Conservation (phyloP, 305 asterid genomes). For the Andrographis paniculata region DNA sequence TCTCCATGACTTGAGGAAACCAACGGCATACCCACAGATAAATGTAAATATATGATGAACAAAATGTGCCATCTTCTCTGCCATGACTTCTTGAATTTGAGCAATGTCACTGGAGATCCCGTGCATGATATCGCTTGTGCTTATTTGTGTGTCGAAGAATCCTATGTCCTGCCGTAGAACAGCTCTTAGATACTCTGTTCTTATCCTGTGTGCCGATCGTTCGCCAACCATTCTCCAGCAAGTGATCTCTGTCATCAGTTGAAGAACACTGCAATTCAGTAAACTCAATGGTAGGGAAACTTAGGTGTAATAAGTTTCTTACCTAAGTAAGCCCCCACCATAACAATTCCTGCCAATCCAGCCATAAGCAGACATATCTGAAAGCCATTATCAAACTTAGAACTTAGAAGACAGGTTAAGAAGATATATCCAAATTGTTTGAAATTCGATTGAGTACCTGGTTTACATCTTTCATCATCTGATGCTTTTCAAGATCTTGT, state of each 20-base stretch:
- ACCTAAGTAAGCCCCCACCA: conserved; percentile 83
- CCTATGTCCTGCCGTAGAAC: conserved; percentile 67
- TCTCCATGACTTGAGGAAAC: conserved; percentile 57
- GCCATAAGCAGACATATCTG: conserved; percentile 71
- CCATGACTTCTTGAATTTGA: conserved; percentile 88
- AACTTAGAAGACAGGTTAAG: too few species aligned
- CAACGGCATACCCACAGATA: conserved; percentile 65
- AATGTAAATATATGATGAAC: conserved; percentile 76
- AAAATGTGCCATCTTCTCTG: conserved; percentile 88
- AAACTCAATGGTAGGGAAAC: neutral
- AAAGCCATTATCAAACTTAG: too few species aligned
- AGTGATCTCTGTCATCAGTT: conserved; percentile 48
- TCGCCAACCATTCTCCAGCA: conserved; percentile 89
- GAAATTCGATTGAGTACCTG: too few species aligned
- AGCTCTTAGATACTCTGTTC: conserved; percentile 70
- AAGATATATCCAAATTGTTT: too few species aligned
- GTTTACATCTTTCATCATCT: conserved; percentile 66
- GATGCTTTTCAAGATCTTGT: conserved; percentile 24
- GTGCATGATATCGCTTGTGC: conserved; percentile 81
- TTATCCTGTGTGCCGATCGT: conserved; percentile 67
- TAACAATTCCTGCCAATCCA: conserved; percentile 56
- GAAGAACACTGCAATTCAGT: neutral
- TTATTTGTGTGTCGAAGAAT: conserved; percentile 63
- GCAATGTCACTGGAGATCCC: conserved; percentile 92
- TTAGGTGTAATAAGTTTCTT: conserved; percentile 1